A percentile compares a stretch with the other conserved stretches of the same genome.
These are phyloP conservation scores for Puccinia hordei DNA, from an alignment of 1,284 basidiomycete species.

Conservation along the genomic window DNA sequence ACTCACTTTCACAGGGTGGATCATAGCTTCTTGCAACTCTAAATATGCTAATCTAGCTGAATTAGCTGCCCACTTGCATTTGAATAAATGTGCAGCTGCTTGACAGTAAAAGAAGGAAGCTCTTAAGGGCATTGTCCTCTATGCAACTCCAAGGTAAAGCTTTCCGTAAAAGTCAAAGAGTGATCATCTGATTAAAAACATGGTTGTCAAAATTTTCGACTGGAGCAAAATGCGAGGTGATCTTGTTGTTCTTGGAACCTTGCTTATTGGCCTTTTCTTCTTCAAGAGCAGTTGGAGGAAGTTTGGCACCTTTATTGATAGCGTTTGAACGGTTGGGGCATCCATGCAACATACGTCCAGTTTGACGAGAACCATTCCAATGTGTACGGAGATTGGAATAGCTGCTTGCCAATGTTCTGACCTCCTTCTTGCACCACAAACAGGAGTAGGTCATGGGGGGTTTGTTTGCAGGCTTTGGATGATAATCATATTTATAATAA, in stretches of 20 bases:
- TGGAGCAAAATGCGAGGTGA: not conserved
- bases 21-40: not conserved
- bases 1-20: not conserved
- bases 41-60: not conserved
- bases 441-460: not conserved
- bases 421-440: conserved; percentile 1
- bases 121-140: not conserved
- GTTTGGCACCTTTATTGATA: not conserved
- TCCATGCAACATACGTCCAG: not conserved
- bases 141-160: not conserved
- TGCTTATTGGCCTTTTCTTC: not conserved
- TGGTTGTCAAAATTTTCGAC: not conserved
- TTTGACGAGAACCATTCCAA: conserved; percentile 15
- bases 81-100: not conserved
- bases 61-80: not conserved
- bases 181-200: not conserved
- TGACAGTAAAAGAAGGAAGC: not conserved
- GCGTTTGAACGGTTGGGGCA: not conserved
- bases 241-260: not conserved
- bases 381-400: conserved; percentile 3
- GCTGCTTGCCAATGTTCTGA: not conserved
- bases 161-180: conserved; percentile 13
- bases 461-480: not conserved
- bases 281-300: not conserved
- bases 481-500: not conserved